These are phyloP conservation scores for Calycina herbarum DNA, from an alignment of 2,329 filamentous ascomycete genomes.

Conservation along the genomic window DNA sequence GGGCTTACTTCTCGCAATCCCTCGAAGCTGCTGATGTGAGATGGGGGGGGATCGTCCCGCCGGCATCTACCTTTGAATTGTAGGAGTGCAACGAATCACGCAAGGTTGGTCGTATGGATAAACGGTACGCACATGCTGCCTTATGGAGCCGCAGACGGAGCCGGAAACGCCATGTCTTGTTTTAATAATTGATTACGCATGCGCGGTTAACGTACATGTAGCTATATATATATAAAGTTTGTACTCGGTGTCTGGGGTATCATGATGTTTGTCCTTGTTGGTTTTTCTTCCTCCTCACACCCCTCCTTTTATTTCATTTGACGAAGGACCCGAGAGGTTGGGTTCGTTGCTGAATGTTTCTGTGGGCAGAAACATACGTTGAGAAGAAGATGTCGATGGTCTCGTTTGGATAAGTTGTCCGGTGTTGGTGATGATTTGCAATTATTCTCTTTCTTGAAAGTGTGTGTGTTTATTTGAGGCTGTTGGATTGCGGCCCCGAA, in stretches of 20 bases:
- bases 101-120: neutral
- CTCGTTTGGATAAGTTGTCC: neutral
- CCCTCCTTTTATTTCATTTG: neutral
- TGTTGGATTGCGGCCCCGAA: neutral
- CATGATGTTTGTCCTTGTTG: neutral
- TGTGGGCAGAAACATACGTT: neutral
- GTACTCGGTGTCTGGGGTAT: constrained; percentile 2
- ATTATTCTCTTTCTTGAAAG: neutral
- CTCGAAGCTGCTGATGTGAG: neutral
- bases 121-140: no score
- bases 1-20: neutral
- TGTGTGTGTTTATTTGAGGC: neutral
- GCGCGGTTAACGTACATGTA: neutral
- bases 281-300: neutral
- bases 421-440: neutral
- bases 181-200: neutral
- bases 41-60: neutral
- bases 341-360: neutral
- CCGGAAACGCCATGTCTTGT: neutral
- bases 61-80: neutral
- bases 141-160: neutral
- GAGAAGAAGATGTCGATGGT: neutral
- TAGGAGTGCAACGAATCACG: neutral
- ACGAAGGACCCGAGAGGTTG: neutral
- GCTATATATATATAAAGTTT: neutral